Evolutionary conservation across 345 rosid species (phyloP).

Genomic region (Kernera saxatilis): DNA sequence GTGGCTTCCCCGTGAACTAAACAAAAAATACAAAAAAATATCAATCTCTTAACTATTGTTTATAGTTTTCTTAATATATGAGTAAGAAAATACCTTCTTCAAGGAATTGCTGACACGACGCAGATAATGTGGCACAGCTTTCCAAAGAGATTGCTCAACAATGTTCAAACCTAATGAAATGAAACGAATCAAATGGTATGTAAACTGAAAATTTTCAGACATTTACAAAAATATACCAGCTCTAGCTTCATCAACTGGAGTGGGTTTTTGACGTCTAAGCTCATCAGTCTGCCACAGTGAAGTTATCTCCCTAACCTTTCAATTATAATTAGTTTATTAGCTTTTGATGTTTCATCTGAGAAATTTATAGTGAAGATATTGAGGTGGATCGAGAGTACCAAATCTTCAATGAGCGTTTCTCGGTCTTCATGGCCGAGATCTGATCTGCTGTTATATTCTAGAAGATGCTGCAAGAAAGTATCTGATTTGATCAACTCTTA

Average conservation of each 20-base stretch:
- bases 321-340: not conserved
- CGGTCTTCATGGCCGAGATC: conserved; percentile 91
- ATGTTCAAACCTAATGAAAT: conserved; percentile 65
- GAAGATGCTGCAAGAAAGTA: conserved; percentile 61
- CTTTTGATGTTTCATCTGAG: not conserved
- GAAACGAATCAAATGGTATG: not conserved
- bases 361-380: not conserved
- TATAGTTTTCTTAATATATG: not conserved
- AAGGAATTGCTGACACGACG: conserved; percentile 91
- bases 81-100: conserved; percentile 51
- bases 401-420: conserved; percentile 87
- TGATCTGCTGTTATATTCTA: conserved; percentile 79
- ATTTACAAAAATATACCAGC: conserved; percentile 48
- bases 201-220: not conserved
- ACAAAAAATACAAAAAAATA: not conserved
- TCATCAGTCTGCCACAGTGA: conserved; percentile 97
- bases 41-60: not conserved
- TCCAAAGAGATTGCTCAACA: conserved; percentile 98
- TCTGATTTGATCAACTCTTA: conserved; percentile 7
- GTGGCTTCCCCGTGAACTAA: conserved; percentile 78
- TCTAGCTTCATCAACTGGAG: conserved; percentile 93
- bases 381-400: conserved; percentile 43
- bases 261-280: conserved; percentile 91
- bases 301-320: conserved; percentile 81
- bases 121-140: conserved; percentile 83